Base-by-base conservation (phyloP, 2,329 filamentous ascomycete genomes). In the Pseudogymnoascus sp. region DNA sequence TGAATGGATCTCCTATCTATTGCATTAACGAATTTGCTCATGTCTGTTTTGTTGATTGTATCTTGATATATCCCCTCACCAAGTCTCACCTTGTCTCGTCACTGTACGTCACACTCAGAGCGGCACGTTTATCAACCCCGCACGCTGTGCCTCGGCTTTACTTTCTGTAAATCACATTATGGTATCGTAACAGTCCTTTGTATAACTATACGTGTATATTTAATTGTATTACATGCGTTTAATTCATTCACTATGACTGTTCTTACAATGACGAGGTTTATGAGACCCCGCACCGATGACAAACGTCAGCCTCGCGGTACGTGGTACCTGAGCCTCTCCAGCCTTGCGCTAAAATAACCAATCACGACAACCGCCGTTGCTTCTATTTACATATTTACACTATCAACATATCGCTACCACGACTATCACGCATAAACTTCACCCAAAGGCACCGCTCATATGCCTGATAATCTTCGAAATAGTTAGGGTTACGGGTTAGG, bases 351-450 rank as follows among this genome's bases (percentile, higher is more conserved):
- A 54, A 32, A 54, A 16, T 54, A 54, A 50, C 43, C 43, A 54
- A 54, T 32, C 43, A 32, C 43, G n/a, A 54, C 43, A 32, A 30
- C 43, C n/a, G 5, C n/a, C 5, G 28, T 54, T 54, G 43, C 43
- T 54, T 32, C 43, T 54, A 54, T 54, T 54, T 54, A 54, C 43
- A 54, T 54, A 54, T 54, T 54, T 54, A 54, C 43, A 32, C n/a
- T 32, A 32, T 54, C 28, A 54, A 54, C 43, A 54, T 54, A 54
- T 32, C 25, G 6, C 2, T 54, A 18, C 18, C 43, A 54, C 25
- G 6, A 32, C 43, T 54, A 4, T 32, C 43, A 25, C 43, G 1
- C 43, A 32, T 18, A 54, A 30, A 2, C n/a, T n/a, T 54, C 43
- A 54, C 28, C 43, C 25, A 47, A 50, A 54, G 9, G 43, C n/a